Percentiles rank a stretch among this genome's conserved stretches.
Conservation (phyloP, 495 filamentous ascomycete species). For the Penicillium daleae region DNA sequence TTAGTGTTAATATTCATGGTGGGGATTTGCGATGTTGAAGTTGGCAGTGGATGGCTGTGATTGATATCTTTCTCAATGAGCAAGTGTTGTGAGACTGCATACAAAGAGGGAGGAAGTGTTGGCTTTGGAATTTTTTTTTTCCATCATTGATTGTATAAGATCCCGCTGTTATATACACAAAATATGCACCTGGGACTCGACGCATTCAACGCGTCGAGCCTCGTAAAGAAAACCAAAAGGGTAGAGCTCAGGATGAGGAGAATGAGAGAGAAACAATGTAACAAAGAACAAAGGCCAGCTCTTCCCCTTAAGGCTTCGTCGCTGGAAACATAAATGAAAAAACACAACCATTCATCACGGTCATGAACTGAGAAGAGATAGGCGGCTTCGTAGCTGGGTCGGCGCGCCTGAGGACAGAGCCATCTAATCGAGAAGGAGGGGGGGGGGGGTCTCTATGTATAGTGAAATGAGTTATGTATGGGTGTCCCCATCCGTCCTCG, state of each 20-base stretch:
- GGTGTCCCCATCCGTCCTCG: conserved; percentile 21
- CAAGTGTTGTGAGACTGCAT: background rate
- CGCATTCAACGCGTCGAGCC: background rate
- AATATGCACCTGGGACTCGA: conserved; percentile 8
- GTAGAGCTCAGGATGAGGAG: conserved; percentile 1
- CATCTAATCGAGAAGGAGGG: conserved; percentile 22
- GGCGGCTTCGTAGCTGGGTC: conserved; percentile 6
- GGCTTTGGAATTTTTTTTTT: conserved; percentile 27
- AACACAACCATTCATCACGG: conserved; percentile 33
- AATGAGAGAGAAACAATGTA: conserved; percentile 7
- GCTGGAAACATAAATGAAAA: conserved; percentile 1
- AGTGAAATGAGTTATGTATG: conserved; percentile 17
- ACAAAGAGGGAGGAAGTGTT: background rate
- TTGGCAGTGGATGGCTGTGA: no score
- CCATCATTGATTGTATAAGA: conserved; percentile 11
- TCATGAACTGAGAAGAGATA: conserved; percentile 30
- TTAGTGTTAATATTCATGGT: background rate
- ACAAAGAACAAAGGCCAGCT: conserved; percentile 20
- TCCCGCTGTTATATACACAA: conserved; percentile 26
- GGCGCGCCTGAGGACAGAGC: conserved; percentile 26
- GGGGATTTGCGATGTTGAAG: background rate
- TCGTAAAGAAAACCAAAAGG: conserved; percentile 4
- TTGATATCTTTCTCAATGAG: background rate
- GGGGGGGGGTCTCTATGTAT: conserved; percentile 30
- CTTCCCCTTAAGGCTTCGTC: conserved; percentile 11